These are phyloP conservation scores for Nymphaea colorata DNA, from an alignment of 164 flowering plant genomes.

Conservation along the genomic window DNA sequence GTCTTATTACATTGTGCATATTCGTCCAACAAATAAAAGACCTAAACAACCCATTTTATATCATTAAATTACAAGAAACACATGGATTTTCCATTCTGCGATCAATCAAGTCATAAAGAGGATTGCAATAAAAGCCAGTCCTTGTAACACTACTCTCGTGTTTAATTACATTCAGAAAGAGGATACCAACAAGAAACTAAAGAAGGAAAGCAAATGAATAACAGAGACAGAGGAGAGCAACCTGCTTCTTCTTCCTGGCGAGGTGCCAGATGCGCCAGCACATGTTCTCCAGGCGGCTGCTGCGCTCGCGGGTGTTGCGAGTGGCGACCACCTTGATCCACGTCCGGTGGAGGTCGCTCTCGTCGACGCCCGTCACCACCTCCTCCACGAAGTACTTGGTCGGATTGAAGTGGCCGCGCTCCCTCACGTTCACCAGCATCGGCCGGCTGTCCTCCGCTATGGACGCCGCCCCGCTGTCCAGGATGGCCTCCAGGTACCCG, in stretches of 20 bases:
- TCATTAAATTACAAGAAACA: not conserved
- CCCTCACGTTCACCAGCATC: slow-evolving; percentile 22
- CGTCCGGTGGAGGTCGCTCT: slow-evolving; percentile 81
- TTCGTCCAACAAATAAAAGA: not conserved
- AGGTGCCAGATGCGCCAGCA: slow-evolving; percentile 99
- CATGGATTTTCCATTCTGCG: not conserved
- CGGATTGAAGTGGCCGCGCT: slow-evolving; percentile 63
- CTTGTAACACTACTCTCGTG: not conserved
- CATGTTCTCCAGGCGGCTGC: slow-evolving; percentile 89
- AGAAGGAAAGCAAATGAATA: not conserved
- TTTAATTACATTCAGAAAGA: not conserved
- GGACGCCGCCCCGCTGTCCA: slow-evolving; percentile 47
- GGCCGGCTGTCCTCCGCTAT: slow-evolving; percentile 30
- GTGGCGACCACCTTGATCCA: slow-evolving; percentile 98
- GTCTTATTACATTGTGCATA: too few species aligned
- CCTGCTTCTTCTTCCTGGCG: slow-evolving; percentile 78
- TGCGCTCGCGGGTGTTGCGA: slow-evolving; percentile 73
- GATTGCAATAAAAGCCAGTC: not conserved
- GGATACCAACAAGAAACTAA: not conserved
- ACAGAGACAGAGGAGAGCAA: slow-evolving; percentile 3
- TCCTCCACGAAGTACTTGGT: slow-evolving; percentile 86
- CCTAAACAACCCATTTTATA: not conserved
- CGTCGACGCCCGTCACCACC: slow-evolving; percentile 85
- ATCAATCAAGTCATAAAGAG: not conserved
- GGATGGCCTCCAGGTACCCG: slow-evolving; percentile 82